Conservation (phyloP, 75 land plant genomes). For the Pinus albicaulis region DNA sequence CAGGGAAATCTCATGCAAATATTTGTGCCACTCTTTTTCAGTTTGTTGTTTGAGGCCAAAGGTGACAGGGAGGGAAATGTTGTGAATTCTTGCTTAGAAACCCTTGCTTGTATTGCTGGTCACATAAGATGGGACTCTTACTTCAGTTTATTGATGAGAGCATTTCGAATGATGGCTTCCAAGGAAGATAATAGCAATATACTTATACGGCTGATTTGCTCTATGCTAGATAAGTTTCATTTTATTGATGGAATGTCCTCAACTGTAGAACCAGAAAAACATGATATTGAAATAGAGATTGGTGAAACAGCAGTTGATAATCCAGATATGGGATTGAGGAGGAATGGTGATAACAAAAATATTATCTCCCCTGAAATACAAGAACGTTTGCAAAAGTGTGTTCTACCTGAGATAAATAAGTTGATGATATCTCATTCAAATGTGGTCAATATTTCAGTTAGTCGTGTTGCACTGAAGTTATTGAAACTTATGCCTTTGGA, state of each 20-base stretch:
- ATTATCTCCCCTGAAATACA: slow-evolving; percentile 28
- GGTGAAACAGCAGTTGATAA: neutral
- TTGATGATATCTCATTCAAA: slow-evolving; percentile 58
- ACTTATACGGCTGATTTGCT: slow-evolving; percentile 58
- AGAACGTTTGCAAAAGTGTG: slow-evolving; percentile 37
- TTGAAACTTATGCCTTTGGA: slow-evolving; percentile 81
- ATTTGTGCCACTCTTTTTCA: slow-evolving; percentile 82
- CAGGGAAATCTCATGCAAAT: slow-evolving; percentile 61
- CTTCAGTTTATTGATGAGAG: slow-evolving; percentile 45
- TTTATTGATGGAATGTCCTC: slow-evolving; percentile 25
- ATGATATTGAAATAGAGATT: neutral
- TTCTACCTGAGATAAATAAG: slow-evolving; percentile 78
- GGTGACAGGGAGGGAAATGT: slow-evolving; percentile 83
- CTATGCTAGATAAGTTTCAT: slow-evolving; percentile 70
- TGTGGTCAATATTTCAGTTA: slow-evolving; percentile 63
- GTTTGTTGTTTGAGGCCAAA: slow-evolving; percentile 68
- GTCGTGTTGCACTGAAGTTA: slow-evolving; percentile 68
- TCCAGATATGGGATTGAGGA: neutral
- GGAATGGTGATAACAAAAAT: neutral
- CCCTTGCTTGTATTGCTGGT: slow-evolving; percentile 68
- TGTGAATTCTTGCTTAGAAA: slow-evolving; percentile 61
- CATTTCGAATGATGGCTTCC: slow-evolving; percentile 47
- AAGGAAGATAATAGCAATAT: slow-evolving; percentile 67
- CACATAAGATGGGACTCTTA: slow-evolving; percentile 80
- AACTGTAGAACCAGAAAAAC: neutral